These are phyloP conservation scores for Hanseniaspora singularis DNA, from an alignment of 805 yeast species.

Conservation along the genomic window DNA sequence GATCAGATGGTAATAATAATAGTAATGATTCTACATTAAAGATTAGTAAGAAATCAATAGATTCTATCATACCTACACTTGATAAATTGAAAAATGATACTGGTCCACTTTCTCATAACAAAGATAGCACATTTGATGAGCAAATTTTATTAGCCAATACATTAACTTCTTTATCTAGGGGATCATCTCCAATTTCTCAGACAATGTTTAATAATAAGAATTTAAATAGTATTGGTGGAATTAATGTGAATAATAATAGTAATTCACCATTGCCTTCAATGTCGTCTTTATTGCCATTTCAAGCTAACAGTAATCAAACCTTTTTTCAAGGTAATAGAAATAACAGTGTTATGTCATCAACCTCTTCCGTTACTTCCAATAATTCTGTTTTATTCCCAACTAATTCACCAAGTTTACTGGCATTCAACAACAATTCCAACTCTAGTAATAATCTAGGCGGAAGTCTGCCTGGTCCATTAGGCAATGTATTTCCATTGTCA, in stretches of 20 bases:
- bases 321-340: conserved; percentile 2
- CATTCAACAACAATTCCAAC: conserved; percentile 2
- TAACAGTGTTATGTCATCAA: conserved; percentile 7
- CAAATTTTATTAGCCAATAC: conserved; percentile 10
- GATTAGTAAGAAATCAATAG: conserved; percentile 1
- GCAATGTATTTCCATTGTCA: conserved; percentile 10
- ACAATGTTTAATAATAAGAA: conserved; percentile 2
- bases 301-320: not conserved
- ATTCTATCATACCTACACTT: conserved; percentile 1
- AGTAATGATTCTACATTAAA: not conserved
- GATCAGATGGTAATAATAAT: not conserved
- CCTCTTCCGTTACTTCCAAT: conserved; percentile 10
- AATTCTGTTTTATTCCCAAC: conserved; percentile 11
- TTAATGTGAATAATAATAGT: not conserved
- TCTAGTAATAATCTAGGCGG: not conserved
- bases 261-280: conserved; percentile 10
- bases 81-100: conserved; percentile 7
- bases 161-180: conserved; percentile 10
- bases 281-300: not conserved
- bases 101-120: not conserved
- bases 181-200: conserved; percentile 9
- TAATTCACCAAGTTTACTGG: conserved; percentile 2
- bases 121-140: conserved; percentile 1
- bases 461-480: conserved; percentile 12
- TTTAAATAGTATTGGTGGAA: not conserved